These are phyloP conservation scores for Barnettozyma californica DNA, from an alignment of 805 yeast species.

Conservation along the genomic window DNA sequence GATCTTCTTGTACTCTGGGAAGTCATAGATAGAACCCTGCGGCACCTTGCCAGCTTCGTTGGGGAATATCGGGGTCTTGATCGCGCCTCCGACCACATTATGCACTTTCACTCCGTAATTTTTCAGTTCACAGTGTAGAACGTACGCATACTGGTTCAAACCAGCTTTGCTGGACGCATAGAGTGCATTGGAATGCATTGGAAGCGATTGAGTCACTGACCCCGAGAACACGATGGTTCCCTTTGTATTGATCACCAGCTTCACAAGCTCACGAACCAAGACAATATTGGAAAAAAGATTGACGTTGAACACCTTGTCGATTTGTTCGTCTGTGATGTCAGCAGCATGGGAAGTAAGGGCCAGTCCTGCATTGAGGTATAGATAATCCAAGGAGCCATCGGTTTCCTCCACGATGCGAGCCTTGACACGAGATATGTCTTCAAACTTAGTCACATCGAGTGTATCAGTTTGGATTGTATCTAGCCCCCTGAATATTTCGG, in stretches of 20 bases:
- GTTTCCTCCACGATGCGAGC: slow-evolving; percentile 20
- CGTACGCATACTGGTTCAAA: slow-evolving; percentile 34
- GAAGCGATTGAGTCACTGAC: slow-evolving; percentile 32
- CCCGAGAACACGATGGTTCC: slow-evolving; percentile 39
- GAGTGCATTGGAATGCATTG: slow-evolving; percentile 33
- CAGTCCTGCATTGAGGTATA: slow-evolving; percentile 40
- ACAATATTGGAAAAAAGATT: slow-evolving; percentile 37
- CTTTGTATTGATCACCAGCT: slow-evolving; percentile 30
- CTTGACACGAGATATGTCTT: slow-evolving; percentile 25
- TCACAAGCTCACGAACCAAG: slow-evolving; percentile 32
- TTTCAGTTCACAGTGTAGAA: slow-evolving; percentile 33
- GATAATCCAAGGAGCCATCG: slow-evolving; percentile 31
- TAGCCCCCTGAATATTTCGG: slow-evolving; percentile 15
- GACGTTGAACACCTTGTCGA: slow-evolving; percentile 26
- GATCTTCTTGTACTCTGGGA: slow-evolving; percentile 14
- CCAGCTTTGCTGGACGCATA: slow-evolving; percentile 41
- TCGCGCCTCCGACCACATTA: slow-evolving; percentile 38
- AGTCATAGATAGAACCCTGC: slow-evolving; percentile 18
- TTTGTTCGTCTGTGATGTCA: slow-evolving; percentile 29
- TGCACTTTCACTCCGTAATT: slow-evolving; percentile 38
- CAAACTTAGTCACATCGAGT: slow-evolving; percentile 32
- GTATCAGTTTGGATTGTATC: slow-evolving; percentile 6
- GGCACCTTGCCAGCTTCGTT: slow-evolving; percentile 10
- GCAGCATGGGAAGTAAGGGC: slow-evolving; percentile 26
- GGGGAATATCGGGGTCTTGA: slow-evolving; percentile 30